phyloP scores from a whole-genome alignment of 306 rosid genomes.

The Malus asiatica region DNA sequence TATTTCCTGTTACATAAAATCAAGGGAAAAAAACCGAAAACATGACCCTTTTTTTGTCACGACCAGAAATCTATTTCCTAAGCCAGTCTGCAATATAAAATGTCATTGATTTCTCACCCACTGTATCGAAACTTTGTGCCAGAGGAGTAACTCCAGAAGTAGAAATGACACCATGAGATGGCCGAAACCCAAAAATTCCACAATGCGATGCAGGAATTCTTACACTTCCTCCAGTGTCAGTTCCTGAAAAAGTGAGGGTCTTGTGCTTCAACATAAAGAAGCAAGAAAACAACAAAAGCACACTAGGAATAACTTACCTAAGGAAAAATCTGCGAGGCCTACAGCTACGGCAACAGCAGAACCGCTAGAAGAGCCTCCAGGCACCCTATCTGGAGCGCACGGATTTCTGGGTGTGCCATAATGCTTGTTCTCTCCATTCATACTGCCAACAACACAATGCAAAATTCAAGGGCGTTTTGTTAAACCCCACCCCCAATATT shows the following conservation, averaged over 20 bases:
- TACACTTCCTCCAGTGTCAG: conserved; percentile 92
- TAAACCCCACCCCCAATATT: no score
- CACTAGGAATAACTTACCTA: conserved; percentile 41
- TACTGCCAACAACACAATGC: conserved; percentile 23
- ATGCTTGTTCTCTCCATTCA: conserved; percentile 46
- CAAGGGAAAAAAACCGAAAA: neutral
- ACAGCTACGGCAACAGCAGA: conserved; percentile 78
- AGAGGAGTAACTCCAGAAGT: conserved; percentile 64
- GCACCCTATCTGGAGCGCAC: conserved; percentile 38
- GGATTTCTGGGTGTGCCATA: conserved; percentile 54
- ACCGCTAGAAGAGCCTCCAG: conserved; percentile 60
- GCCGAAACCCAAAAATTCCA: conserved; percentile 87
- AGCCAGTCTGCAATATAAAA: neutral
- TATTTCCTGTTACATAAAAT: neutral
- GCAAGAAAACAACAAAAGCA: conserved; percentile 4
- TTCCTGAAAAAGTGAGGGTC: conserved; percentile 41
- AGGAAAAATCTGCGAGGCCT: conserved; percentile 73
- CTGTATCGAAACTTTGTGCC: conserved; percentile 90
- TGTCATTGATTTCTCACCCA: conserved; percentile 43
- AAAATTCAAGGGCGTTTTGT: neutral
- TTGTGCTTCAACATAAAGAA: conserved; percentile 2
- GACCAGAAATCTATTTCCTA: neutral
- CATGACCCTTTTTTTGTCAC: neutral
- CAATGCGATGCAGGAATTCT: conserved; percentile 91
- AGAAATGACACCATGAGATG: conserved; percentile 68